Evolutionary conservation across 2,329 filamentous ascomycete species (phyloP).

Genomic region (Colletotrichum sp.): DNA sequence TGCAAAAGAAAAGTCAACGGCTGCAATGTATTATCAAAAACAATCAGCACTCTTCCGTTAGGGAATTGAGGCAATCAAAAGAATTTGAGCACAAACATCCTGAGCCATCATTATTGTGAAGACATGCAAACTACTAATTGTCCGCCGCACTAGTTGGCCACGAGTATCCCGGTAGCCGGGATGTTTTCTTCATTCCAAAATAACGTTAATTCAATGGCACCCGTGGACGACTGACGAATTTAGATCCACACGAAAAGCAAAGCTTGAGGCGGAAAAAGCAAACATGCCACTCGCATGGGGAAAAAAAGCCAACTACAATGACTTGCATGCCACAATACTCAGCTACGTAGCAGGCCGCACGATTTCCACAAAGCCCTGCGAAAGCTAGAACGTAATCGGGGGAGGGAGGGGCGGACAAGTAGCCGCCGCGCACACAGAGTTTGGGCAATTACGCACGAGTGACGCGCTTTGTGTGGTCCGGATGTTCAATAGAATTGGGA

Average conservation of each 20-base stretch:
- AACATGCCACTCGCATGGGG: not conserved
- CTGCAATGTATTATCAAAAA: not conserved
- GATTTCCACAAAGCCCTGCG: not conserved
- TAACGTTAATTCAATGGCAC: not conserved
- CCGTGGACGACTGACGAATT: not conserved
- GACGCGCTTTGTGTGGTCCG: not conserved
- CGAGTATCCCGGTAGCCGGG: not conserved
- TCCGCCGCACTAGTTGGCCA: not conserved
- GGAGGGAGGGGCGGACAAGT: not conserved
- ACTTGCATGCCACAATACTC: not conserved
- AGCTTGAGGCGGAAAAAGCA: not conserved
- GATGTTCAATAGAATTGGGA: not conserved
- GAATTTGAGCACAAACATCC: not conserved
- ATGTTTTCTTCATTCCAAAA: not conserved
- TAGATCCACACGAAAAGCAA: not conserved
- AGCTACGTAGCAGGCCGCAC: not conserved
- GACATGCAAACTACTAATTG: not conserved
- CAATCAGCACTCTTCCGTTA: not conserved
- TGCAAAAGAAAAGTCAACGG: not conserved
- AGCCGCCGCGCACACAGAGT: not conserved
- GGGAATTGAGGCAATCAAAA: not conserved
- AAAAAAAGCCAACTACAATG: not conserved
- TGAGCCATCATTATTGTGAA: not conserved
- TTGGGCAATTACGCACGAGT: not conserved
- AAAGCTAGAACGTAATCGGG: not conserved